Evolutionary conservation across 2,329 filamentous ascomycete genomes (phyloP).

Genomic region (Fusarium sp.): DNA sequence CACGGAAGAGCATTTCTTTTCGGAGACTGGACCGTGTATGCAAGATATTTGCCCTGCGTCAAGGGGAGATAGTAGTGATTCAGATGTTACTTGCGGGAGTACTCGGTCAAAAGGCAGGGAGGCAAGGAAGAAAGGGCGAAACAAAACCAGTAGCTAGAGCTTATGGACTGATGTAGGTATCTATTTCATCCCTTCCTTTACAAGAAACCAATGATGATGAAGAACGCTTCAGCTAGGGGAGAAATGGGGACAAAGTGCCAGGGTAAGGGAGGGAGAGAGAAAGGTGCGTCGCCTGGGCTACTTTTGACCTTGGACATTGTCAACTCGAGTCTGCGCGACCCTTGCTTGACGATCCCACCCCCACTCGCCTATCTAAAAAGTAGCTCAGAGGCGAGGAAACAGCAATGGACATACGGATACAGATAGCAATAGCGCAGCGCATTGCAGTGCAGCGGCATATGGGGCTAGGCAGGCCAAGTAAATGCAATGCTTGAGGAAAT

Average conservation of each 20-base stretch:
- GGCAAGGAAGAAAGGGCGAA: slow-evolving; percentile 38
- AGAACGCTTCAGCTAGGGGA: slow-evolving; percentile 27
- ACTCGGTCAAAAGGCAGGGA: slow-evolving; percentile 39
- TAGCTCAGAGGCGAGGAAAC: slow-evolving; percentile 35
- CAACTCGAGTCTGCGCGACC: slow-evolving; percentile 41
- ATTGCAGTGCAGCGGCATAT: background rate
- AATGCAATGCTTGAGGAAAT: slow-evolving; percentile 23
- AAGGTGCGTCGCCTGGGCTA: slow-evolving; percentile 40
- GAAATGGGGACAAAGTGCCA: slow-evolving; percentile 29
- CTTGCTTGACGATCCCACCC: slow-evolving; percentile 45
- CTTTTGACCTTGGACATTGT: slow-evolving; percentile 47
- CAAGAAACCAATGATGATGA: slow-evolving; percentile 27
- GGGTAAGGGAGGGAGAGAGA: slow-evolving; percentile 35
- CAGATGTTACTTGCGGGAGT: slow-evolving; percentile 39
- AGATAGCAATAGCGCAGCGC: slow-evolving; percentile 30
- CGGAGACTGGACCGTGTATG: slow-evolving; percentile 49
- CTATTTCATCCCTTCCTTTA: slow-evolving; percentile 43
- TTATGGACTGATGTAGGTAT: slow-evolving; percentile 42
- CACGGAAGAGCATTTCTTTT: slow-evolving; percentile 53
- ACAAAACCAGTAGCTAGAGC: slow-evolving; percentile 33
- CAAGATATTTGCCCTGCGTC: slow-evolving; percentile 51
- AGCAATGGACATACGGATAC: slow-evolving; percentile 28
- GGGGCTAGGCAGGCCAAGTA: slow-evolving; percentile 1
- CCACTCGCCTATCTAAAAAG: slow-evolving; percentile 44
- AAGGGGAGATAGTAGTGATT: slow-evolving; percentile 44